Conservation (phyloP, 73 alveolate genomes). For the Tetrahymena malaccensis region DNA sequence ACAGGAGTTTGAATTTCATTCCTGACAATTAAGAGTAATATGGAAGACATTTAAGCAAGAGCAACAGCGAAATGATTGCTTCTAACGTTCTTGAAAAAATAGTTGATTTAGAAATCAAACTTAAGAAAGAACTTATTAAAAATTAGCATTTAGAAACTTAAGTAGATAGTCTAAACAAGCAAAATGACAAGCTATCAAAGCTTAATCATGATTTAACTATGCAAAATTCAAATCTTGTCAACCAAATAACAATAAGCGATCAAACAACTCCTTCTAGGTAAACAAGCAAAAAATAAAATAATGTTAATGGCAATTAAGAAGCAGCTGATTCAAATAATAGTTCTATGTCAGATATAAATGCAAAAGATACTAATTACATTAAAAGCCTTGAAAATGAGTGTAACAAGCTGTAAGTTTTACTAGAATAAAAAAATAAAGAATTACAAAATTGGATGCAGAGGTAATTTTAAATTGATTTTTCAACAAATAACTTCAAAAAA, state of each 20-base stretch:
- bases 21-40: not conserved
- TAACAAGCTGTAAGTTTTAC: not conserved
- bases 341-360: not conserved
- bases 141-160: not conserved
- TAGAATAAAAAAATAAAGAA: not conserved
- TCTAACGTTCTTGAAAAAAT: not conserved
- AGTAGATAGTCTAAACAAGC: not conserved
- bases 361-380: not conserved
- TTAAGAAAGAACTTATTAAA: not conserved
- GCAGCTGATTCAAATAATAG: not conserved
- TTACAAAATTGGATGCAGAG: not conserved
- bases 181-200: not conserved
- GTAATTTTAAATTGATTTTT: not conserved
- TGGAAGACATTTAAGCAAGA: not conserved
- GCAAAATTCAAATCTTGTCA: not conserved
- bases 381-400: not conserved
- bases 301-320: not conserved
- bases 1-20: not conserved
- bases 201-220: not conserved
- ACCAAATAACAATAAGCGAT: not conserved
- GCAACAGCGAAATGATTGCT: not conserved
- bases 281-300: not conserved
- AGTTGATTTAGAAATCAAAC: not conserved
- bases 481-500: not conserved
- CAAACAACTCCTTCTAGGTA: not conserved